phyloP scores from a whole-genome alignment of 2,329 filamentous ascomycete species.

The Simplicillium sp. region DNA sequence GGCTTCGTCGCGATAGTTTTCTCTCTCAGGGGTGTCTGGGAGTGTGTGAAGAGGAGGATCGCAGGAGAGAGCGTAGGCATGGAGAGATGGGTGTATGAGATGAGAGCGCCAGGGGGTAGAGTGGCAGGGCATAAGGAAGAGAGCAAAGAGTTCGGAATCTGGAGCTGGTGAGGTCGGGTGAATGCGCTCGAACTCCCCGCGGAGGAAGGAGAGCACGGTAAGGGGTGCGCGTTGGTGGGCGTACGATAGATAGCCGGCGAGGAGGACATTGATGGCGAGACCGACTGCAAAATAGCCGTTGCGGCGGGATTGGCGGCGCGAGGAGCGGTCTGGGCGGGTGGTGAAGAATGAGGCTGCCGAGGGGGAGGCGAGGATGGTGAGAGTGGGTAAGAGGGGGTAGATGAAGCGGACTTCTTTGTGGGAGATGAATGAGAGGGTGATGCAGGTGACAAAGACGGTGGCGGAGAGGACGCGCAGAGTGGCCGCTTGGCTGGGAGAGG shows the following conservation, averaged over 20 bases:
- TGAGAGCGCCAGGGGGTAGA: slow-evolving; percentile 91
- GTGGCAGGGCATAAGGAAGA: slow-evolving; percentile 93
- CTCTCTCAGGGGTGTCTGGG: slow-evolving; percentile 51
- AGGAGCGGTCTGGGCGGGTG: slow-evolving; percentile 15
- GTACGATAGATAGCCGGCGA: slow-evolving; percentile 65
- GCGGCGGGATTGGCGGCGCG: slow-evolving; percentile 32
- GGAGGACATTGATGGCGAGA: slow-evolving; percentile 55
- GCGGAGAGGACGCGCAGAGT: slow-evolving; percentile 38
- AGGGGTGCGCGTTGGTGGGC: slow-evolving; percentile 76
- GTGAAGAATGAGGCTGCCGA: slow-evolving; percentile 58
- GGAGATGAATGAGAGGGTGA: slow-evolving; percentile 64
- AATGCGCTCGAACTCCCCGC: slow-evolving; percentile 57
- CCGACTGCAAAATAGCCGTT: slow-evolving; percentile 47
- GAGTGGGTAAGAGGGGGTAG: slow-evolving; percentile 79
- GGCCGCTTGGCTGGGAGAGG: slow-evolving; percentile 23
- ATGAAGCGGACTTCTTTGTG: slow-evolving; percentile 98
- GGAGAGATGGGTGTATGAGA: slow-evolving; percentile 63
- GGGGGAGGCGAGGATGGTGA: slow-evolving; percentile 71
- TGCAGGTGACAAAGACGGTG: slow-evolving; percentile 49
- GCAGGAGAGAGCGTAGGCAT: slow-evolving; percentile 79
- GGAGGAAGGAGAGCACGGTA: slow-evolving; percentile 64
- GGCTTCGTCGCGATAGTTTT: slow-evolving; percentile 74
- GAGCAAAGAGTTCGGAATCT: slow-evolving; percentile 47
- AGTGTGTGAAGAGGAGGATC: slow-evolving; percentile 70
- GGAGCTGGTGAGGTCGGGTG: slow-evolving; percentile 26